phyloP scores from a whole-genome alignment of 2,329 filamentous ascomycete genomes.

The Lachnellula arida region DNA sequence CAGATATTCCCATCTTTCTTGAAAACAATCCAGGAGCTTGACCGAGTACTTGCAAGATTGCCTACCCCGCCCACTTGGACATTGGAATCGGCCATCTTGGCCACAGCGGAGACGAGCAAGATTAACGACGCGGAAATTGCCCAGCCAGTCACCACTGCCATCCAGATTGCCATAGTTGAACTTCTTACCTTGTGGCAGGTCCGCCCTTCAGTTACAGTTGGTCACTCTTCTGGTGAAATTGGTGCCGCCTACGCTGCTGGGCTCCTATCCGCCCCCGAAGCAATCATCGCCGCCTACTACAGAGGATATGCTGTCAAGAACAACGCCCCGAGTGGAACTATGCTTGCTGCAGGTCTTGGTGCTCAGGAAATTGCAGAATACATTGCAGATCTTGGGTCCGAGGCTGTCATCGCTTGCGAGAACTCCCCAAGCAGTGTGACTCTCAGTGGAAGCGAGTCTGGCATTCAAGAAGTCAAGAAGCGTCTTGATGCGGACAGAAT shows the following conservation, averaged over 20 bases:
- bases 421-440: slow-evolving; percentile 24
- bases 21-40: neutral
- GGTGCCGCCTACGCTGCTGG: slow-evolving; percentile 40
- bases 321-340: slow-evolving; percentile 33
- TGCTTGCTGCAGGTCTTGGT: slow-evolving; percentile 43
- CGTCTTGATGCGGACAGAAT: slow-evolving; percentile 10
- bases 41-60: neutral
- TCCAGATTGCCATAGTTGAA: slow-evolving; percentile 25
- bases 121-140: slow-evolving; percentile 31
- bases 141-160: slow-evolving; percentile 40
- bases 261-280: slow-evolving; percentile 28
- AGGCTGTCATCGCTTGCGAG: slow-evolving; percentile 30
- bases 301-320: slow-evolving; percentile 14
- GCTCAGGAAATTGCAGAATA: slow-evolving; percentile 12
- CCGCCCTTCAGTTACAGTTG: slow-evolving; percentile 33
- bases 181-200: slow-evolving; percentile 40
- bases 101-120: too few relatives aligned
- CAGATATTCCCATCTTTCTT: neutral
- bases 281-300: slow-evolving; percentile 41
- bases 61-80: neutral
- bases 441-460: slow-evolving; percentile 16
- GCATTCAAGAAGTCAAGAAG: slow-evolving; percentile 12
- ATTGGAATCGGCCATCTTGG: neutral
- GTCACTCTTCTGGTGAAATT: slow-evolving; percentile 45
- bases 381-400: slow-evolving; percentile 10